These are phyloP conservation scores for Xylaria grammica DNA, from an alignment of 495 filamentous ascomycete genomes.

Conservation along the genomic window DNA sequence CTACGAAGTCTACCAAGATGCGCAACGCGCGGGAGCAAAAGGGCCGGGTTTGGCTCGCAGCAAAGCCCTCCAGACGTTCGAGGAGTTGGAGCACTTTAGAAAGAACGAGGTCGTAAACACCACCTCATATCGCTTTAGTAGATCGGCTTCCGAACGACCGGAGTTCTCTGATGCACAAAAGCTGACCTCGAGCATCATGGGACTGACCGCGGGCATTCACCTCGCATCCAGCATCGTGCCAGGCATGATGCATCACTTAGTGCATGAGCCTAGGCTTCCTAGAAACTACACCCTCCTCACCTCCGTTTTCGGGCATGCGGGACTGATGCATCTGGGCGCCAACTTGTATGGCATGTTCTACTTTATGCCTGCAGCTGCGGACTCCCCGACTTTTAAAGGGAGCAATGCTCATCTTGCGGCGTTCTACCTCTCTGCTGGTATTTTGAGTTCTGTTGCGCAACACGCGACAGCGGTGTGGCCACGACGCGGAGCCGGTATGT, in stretches of 20 bases:
- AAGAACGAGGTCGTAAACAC: neutral
- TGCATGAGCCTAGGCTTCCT: slow-evolving; percentile 22
- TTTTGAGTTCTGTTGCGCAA: slow-evolving; percentile 33
- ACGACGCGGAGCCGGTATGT: slow-evolving; percentile 7
- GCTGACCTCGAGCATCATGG: slow-evolving; percentile 17
- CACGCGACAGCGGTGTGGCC: slow-evolving; percentile 24
- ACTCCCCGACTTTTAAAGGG: slow-evolving; percentile 24
- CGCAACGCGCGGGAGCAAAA: slow-evolving; percentile 16
- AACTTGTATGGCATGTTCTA: slow-evolving; percentile 30
- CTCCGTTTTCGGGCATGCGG: slow-evolving; percentile 32
- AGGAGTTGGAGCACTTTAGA: slow-evolving; percentile 26
- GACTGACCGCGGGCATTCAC: slow-evolving; percentile 24
- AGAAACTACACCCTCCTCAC: slow-evolving; percentile 38
- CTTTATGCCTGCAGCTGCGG: slow-evolving; percentile 24
- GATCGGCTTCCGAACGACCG: slow-evolving; percentile 7
- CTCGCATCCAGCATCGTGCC: slow-evolving; percentile 9
- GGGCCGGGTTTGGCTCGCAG: neutral
- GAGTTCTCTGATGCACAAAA: slow-evolving; percentile 20
- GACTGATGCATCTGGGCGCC: slow-evolving; percentile 26
- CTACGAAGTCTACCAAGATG: slow-evolving; percentile 35
- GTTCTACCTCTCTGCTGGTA: slow-evolving; percentile 37
- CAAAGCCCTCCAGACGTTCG: slow-evolving; percentile 21
- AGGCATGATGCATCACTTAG: slow-evolving; percentile 16
- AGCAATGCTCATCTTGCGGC: slow-evolving; percentile 36
- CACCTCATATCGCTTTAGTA: neutral